Base-by-base conservation (phyloP, 768 basidiomycete species). In the Hygrocybe punicea region DNA sequence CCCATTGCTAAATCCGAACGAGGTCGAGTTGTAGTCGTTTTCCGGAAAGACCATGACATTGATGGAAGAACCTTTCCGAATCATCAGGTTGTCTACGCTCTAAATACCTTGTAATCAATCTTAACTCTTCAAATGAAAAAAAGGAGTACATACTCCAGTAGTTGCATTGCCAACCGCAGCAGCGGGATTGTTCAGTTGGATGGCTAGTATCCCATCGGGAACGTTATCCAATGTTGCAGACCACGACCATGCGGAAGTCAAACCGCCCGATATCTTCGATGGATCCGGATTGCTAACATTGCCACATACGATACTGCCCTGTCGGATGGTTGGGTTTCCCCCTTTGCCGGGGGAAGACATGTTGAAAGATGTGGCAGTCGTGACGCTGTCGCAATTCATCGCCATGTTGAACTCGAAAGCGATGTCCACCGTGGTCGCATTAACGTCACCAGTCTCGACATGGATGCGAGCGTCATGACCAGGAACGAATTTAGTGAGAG, bases 21-120 rank as follows among this genome's bases (percentile, higher is more conserved):
- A 73, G 50, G 69, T 71, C 17, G 70, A 76, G 68, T 88, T 85
- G 68, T 93, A 95, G 66, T 95, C 92, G 39, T 84, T 81, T 19
- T 81, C 77, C 0, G 91, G 90, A 79, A 89, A 94, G n/a, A 97
- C 85, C 77, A 97, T 86, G 17, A 87, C 80, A 65, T 97, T 96
- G 63, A 81, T 70, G 2, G 80, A 58, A 13, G 78, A 63, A 39
- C 94, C 94, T 70, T 94, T 94, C 63, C 94, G 84, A 56, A 96
- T 61, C 35, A 96, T 69, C 29, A 96, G 74, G 65, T 86, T 88
- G 69, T 96, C 93, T 36, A 77, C 72, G n/a, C 78, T 72, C 84
- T 88, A 66, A 37, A 48, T 25, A 48, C 61, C n/a, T 29, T 33
- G 21, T 13, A 37, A 29, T n/a, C 29, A 58, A 36, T 42, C 60